Conservation (phyloP, 2,329 filamentous ascomycete species). For the Aspergillus candidus region DNA sequence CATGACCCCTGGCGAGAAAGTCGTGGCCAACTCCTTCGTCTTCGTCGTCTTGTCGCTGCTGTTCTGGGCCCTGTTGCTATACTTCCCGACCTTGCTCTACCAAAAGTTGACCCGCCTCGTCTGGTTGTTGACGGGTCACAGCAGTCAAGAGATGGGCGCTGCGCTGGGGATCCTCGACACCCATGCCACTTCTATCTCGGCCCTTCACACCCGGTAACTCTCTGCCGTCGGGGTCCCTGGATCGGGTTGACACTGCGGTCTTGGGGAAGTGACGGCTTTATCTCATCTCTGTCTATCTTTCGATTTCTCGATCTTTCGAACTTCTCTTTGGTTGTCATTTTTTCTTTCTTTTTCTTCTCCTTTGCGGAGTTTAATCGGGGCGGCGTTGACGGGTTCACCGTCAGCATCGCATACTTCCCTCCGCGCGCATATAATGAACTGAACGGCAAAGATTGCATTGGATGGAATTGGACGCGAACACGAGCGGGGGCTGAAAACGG, state of each 20-base stretch:
- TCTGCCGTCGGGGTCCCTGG: too few species aligned
- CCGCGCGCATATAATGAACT: slow-evolving; percentile 19
- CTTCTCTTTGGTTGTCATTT: slow-evolving; percentile 5
- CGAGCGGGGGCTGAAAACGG: slow-evolving; percentile 1
- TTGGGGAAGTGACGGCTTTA: too few species aligned
- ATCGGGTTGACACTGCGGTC: too few species aligned
- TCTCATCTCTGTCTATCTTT: background rate
- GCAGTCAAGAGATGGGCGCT: slow-evolving; percentile 22
- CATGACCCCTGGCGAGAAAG: slow-evolving; percentile 40
- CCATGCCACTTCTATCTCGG: slow-evolving; percentile 12
- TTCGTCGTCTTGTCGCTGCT: slow-evolving; percentile 30
- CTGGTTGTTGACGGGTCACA: slow-evolving; percentile 36
- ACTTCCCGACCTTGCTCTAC: slow-evolving; percentile 34
- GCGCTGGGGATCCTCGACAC: slow-evolving; percentile 25
- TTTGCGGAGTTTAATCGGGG: slow-evolving; percentile 10
- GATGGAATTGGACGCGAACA: slow-evolving; percentile 11
- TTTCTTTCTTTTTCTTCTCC: slow-evolving; percentile 7
- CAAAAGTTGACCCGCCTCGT: slow-evolving; percentile 29
- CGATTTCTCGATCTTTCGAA: background rate
- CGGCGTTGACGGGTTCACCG: slow-evolving; percentile 7
- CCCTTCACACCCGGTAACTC: background rate
- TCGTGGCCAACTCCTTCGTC: slow-evolving; percentile 37
- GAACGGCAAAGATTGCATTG: slow-evolving; percentile 13
- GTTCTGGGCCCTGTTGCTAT: slow-evolving; percentile 32
- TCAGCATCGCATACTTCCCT: slow-evolving; percentile 6